Conservation (phyloP, 495 filamentous ascomycete species). For the Daldinia caldariorum region DNA sequence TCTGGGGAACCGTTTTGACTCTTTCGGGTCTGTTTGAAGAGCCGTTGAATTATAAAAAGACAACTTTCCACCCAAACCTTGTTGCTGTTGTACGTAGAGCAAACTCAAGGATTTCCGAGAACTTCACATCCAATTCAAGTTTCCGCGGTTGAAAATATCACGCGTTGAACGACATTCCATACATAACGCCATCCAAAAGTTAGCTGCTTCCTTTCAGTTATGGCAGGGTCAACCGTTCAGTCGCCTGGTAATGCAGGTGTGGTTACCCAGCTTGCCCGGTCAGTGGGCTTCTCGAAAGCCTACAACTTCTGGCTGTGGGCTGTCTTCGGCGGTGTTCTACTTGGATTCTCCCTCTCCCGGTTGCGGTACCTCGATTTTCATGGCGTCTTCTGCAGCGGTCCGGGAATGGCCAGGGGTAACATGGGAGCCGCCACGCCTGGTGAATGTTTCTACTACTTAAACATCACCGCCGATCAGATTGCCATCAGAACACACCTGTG, state of each 20-base stretch:
- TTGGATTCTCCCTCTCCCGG: slow-evolving; percentile 46
- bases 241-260: slow-evolving; percentile 17
- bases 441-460: slow-evolving; percentile 61
- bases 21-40: background rate
- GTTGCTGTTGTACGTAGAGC: background rate
- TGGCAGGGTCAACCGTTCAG: slow-evolving; percentile 14
- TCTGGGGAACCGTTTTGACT: background rate
- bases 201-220: slow-evolving; percentile 14
- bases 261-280: slow-evolving; percentile 44
- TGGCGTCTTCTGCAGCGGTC: slow-evolving; percentile 40
- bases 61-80: background rate
- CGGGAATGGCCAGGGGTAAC: slow-evolving; percentile 5
- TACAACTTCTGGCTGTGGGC: slow-evolving; percentile 56
- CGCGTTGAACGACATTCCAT: slow-evolving; percentile 1
- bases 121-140: slow-evolving; percentile 4
- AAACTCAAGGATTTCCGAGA: slow-evolving; percentile 4
- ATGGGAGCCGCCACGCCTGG: slow-evolving; percentile 50
- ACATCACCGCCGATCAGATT: slow-evolving; percentile 45
- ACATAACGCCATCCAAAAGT: slow-evolving; percentile 1
- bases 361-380: slow-evolving; percentile 52
- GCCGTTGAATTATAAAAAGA: background rate
- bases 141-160: slow-evolving; percentile 1
- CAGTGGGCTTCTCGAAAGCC: slow-evolving; percentile 52
- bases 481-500: slow-evolving; percentile 60
- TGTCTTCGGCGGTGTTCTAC: slow-evolving; percentile 45